A percentile compares a stretch with the other conserved stretches of the same genome.
Evolutionary conservation across 768 basidiomycete species (phyloP).

Genomic region (Suillus fuscotomentosus): DNA sequence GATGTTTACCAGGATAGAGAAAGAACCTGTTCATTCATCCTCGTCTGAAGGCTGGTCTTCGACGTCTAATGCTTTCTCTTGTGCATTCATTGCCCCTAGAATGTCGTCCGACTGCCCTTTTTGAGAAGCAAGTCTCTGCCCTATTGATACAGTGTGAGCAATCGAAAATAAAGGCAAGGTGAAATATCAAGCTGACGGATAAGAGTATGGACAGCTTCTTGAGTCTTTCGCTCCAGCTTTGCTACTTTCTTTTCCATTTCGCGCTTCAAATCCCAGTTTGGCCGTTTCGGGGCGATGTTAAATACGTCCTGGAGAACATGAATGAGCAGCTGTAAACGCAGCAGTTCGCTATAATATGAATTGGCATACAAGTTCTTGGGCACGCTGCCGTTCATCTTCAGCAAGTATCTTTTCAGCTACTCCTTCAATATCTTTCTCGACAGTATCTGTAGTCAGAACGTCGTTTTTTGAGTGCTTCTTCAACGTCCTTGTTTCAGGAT

Average conservation of each 20-base stretch:
- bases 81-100: constrained; percentile 80
- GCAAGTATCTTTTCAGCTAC: constrained; percentile 81
- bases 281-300: constrained; percentile 96
- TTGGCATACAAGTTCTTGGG: constrained; percentile 78
- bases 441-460: constrained; percentile 70
- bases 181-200: constrained; percentile 64
- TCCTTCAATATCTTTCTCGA: constrained; percentile 83
- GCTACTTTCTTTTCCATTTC: constrained; percentile 89
- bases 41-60: constrained; percentile 60
- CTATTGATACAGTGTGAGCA: constrained; percentile 36
- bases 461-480: constrained; percentile 64
- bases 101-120: constrained; percentile 79
- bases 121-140: constrained; percentile 76
- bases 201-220: constrained; percentile 88
- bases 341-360: constrained; percentile 2
- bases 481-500: constrained; percentile 80
- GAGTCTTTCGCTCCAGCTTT: constrained; percentile 87
- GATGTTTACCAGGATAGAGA: neutral
- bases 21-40: constrained; percentile 43
- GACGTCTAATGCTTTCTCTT: constrained; percentile 54
- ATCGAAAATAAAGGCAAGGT: constrained; percentile 7
- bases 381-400: constrained; percentile 82
- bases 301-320: constrained; percentile 70
- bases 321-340: neutral
- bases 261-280: constrained; percentile 95